These are phyloP conservation scores for Nephelium lappaceum DNA, from an alignment of 345 rosid genomes.

Conservation along the genomic window DNA sequence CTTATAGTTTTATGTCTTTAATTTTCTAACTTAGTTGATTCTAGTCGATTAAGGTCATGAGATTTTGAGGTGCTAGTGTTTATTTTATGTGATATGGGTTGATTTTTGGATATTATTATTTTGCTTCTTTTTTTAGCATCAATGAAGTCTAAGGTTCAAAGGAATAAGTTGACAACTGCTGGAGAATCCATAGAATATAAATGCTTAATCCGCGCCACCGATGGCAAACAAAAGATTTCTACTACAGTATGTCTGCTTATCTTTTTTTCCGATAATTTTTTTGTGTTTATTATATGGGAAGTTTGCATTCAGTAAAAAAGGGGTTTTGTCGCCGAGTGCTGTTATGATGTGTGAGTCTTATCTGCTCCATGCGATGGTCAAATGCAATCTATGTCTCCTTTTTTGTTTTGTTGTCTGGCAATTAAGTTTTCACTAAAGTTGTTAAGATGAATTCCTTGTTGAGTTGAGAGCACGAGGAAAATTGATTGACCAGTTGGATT, in stretches of 20 bases:
- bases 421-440: neutral
- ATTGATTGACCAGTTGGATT: neutral
- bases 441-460: neutral
- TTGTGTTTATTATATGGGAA: neutral
- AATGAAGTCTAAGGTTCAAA: conserved; percentile 75
- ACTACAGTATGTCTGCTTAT: conserved; percentile 60
- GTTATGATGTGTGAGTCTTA: neutral
- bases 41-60: neutral
- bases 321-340: neutral
- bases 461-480: neutral
- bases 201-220: conserved; percentile 92
- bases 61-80: neutral
- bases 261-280: neutral
- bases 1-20: neutral
- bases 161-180: conserved; percentile 61
- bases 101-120: neutral
- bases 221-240: conserved; percentile 78
- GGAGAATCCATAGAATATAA: conserved; percentile 72
- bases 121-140: conserved; percentile 55
- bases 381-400: neutral
- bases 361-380: neutral
- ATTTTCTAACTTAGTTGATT: neutral
- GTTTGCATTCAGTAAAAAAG: neutral
- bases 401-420: neutral
- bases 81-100: neutral